phyloP scores from a whole-genome alignment of 495 filamentous ascomycete species.

The Aspergillus bridgeri region DNA sequence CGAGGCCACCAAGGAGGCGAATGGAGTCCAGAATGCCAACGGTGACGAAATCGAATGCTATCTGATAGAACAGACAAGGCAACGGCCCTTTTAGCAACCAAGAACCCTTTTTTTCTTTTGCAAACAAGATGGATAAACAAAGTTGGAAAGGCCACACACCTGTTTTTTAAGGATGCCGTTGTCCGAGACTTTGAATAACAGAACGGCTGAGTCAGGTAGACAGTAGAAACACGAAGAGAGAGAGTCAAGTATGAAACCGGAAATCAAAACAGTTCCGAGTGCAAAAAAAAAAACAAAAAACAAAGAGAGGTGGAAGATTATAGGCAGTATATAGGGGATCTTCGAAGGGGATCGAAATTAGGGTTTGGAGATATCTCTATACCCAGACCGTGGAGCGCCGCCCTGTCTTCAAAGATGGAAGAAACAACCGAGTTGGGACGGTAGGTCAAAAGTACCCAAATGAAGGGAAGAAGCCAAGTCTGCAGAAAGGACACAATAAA shows the following conservation, averaged over 20 bases:
- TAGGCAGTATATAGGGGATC: neutral
- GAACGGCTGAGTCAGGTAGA: neutral
- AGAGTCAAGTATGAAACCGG: too few relatives aligned
- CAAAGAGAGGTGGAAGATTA: neutral
- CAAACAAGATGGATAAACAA: neutral
- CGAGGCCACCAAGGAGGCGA: neutral
- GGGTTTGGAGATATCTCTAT: neutral
- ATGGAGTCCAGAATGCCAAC: neutral
- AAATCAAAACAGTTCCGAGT: neutral
- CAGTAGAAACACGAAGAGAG: neutral
- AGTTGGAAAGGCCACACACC: constrained; percentile 3
- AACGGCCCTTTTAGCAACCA: neutral
- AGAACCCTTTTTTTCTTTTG: neutral
- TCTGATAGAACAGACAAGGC: neutral
- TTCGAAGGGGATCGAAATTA: neutral
- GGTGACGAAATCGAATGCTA: neutral
- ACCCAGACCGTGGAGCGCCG: neutral
- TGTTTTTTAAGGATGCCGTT: neutral
- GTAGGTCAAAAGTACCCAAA: neutral
- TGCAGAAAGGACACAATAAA: neutral
- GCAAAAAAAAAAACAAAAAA: neutral
- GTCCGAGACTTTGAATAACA: neutral
- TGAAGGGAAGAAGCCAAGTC: neutral
- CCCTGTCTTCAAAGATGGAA: neutral
- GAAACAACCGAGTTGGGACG: neutral